These are phyloP conservation scores for Cicer judaicum DNA, from an alignment of 306 rosid genomes.

Conservation along the genomic window DNA sequence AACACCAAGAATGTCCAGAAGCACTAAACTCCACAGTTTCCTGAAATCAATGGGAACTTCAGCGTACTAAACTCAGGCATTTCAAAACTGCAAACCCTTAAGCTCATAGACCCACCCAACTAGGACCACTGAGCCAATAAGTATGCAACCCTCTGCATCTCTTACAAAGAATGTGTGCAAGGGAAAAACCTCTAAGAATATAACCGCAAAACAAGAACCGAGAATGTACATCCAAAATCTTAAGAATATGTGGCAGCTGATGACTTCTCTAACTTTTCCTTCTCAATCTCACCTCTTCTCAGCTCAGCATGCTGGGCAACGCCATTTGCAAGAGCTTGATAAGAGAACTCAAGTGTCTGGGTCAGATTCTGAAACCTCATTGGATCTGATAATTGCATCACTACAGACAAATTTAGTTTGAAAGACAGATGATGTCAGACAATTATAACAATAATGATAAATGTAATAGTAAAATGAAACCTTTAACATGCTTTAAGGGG, in stretches of 20 bases:
- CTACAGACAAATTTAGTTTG: constrained; percentile 46
- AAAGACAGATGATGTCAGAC: constrained; percentile 33
- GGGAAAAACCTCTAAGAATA: constrained; percentile 26
- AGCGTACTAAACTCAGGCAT: constrained; percentile 45
- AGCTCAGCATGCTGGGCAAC: constrained; percentile 89
- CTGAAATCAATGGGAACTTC: constrained; percentile 43
- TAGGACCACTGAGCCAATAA: constrained; percentile 47
- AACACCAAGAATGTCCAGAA: constrained; percentile 17
- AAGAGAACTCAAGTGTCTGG: constrained; percentile 82
- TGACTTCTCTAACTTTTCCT: constrained; percentile 79
- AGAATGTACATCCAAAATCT: constrained; percentile 49
- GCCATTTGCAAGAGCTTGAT: constrained; percentile 88
- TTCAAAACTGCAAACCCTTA: constrained; percentile 49
- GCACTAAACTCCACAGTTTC: constrained; percentile 43
- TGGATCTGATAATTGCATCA: constrained; percentile 70
- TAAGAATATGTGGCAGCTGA: constrained; percentile 57
- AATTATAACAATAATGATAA: constrained; percentile 1
- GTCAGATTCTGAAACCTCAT: constrained; percentile 78
- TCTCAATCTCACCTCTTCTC: constrained; percentile 81
- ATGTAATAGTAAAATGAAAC: not conserved
- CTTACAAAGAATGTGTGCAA: constrained; percentile 50
- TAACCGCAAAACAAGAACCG: constrained; percentile 41
- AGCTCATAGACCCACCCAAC: constrained; percentile 44
- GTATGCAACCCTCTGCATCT: constrained; percentile 47
- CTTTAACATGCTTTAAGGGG: not conserved